Evolutionary conservation across 129 eudicot genomes (phyloP), one percentile per base, ranked within the genome.

Genomic region (Flaveria robusta): DNA sequence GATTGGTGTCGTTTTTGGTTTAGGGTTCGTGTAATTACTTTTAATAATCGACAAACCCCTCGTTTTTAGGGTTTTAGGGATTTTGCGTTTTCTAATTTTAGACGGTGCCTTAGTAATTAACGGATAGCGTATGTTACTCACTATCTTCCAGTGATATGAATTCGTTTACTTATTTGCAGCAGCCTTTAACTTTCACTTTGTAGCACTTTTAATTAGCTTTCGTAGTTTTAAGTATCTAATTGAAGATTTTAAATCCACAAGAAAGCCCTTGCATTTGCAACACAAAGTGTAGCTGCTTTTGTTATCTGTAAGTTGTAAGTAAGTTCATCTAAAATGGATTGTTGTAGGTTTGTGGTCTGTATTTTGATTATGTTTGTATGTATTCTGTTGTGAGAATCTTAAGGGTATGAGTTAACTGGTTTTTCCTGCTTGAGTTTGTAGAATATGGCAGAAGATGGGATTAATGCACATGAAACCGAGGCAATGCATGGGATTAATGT

Each of bases 361-460:
- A 56, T 9, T 11, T 20, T 9, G 10, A 5, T 62, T 14, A 13
- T 62, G 42, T 62, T 62, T 62, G 41, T 27, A 13, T 62, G 11
- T 5, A 13, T 62, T 12, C 27, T 12, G 14, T 62, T 24, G 18
- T 12, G 67, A 62, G 67, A 62, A 13, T 26, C 9, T 26, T 62
- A 62, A 62, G 42, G 42, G 4, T 26, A 54, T 8, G 16, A 52
- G 22, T 55, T 73, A 39, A 72, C 60, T 39, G 6, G 51, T 27
- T 66, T 66, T 56, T 27, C n/a, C 27, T 27, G 39, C 68, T 81
- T 42, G 12, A 49, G 55, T 55, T 71, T 62, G n/a, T 65, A 78
- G 86, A 67, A 78, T 34, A 87, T 89, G 91, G 88, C 85, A 13
- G 91, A 85, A 66, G 89, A 83, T 43, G 78, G 76, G 70, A 68